Base-by-base conservation (phyloP, 2,329 filamentous ascomycete species). In the Tolypocladium tundrense region DNA sequence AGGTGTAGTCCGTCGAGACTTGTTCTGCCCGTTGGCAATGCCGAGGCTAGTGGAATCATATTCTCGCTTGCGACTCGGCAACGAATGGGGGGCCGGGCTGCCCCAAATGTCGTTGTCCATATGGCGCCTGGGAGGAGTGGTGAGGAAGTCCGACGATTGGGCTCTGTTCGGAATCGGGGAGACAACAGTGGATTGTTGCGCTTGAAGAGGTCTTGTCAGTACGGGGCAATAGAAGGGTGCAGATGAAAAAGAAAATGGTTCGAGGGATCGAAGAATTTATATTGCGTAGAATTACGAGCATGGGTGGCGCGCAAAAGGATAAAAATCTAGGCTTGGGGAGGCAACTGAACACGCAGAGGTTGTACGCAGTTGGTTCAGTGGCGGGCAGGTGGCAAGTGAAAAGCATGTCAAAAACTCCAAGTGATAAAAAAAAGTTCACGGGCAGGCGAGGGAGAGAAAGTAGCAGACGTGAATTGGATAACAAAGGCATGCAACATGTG, bases 1-100 rank as follows among this genome's bases (percentile, higher is more conserved):
- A 13, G 69, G 66, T 33, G 67, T 68, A 3, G 70, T 67, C 10
- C 73, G 68, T 39, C 68, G 69, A 27, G 71, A 70, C 61, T 77
- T 77, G 58, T 56, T 59, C 14, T 60, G 61, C 6, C 54, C 60
- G 8, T 56, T 52, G 24, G 57, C 57, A 9, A 35, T 52, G 42
- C 61, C 61, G 4, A 65, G 56, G 27, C 60, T 61, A 24, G 63
- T 57, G 4, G 64, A 63, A 37, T 62, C 60, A 39, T 61, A 59
- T 19, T 65, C 60, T 37, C 72, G 67, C 58, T 73, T 73, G 21
- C 69, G 65, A 55, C 57, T 67, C 4, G 67, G 68, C 33, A 70
- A 53, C 16, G 67, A 61, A 42, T 58, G 59, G 6, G 60, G 60
- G 24, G 59, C 59, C 0, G 61, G 56, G 40, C 63, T 63, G n/a